Evolutionary conservation across 257 asterid genomes (phyloP), one percentile per base, ranked within the genome.

Genomic region (Solanum tarapatanum): DNA sequence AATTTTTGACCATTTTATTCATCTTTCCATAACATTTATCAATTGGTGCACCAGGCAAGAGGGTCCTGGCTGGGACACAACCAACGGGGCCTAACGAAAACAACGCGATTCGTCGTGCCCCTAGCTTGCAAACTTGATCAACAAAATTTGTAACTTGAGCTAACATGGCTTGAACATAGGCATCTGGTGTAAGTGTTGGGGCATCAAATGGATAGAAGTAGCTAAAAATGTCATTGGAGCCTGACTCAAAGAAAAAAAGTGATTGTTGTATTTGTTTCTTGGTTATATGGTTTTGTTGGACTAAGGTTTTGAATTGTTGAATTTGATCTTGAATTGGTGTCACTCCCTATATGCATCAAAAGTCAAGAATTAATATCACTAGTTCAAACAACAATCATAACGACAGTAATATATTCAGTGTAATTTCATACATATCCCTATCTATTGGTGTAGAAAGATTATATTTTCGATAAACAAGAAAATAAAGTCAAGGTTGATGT

Each of bases 51-150:
- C 93, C 92, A 0, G 94, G 97, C 84, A 95, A 84, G 14, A 88
- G 89, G 7, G 93, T 69, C 85, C 98, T 88, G 0, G 96, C 98
- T 1, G 98, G 98, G 16, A 94, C 96, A 70, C 98, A 95, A 14
- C 98, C 98, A 4, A 95, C 98, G 0, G 98, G 98, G 14, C 98
- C 96, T 12, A 95, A 89, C 1, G 94, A 93, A 88, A 94, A 94
- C 11, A 94, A 2, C 0, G 92, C 94, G 16, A 94, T 75, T 17
- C 92, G 88, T 0, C 94, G 92, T 11, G 91, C 96, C 0, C 98
- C 98, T 0, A 93, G 93, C 55, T 85, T 84, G 91, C 90, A 89
- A 24, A 93, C 87, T 12, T 88, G 69, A 75, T 90, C 87, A 5
- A 95, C 39, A 55, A 93, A 91, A 1, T 4, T 35, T 4, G 24